Percentiles rank a stretch among this genome's conserved stretches.
phyloP scores from a whole-genome alignment of 208 protist species.

The Leishmania lainsoni region DNA sequence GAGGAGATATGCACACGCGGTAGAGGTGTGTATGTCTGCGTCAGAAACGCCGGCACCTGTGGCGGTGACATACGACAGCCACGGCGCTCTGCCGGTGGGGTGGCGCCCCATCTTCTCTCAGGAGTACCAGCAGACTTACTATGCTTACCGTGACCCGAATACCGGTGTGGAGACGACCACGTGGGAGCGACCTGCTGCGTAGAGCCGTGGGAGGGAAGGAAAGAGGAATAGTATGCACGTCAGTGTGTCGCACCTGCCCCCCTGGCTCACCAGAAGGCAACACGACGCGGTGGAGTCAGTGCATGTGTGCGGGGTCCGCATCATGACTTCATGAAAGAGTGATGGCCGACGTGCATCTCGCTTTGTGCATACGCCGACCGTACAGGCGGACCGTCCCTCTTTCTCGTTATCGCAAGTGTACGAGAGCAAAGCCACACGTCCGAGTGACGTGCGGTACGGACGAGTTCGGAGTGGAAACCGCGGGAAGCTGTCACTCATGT shows the following conservation, averaged over 20 bases:
- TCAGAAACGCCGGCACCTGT: slow-evolving; percentile 2
- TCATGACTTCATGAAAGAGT: no score
- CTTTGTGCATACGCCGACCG: neutral
- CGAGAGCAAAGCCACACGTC: neutral
- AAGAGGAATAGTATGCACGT: neutral
- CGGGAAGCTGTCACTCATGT: neutral
- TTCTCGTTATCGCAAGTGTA: neutral
- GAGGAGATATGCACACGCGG: neutral
- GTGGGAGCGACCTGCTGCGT: slow-evolving; percentile 45
- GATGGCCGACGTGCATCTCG: slow-evolving; percentile 2
- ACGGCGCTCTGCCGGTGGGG: slow-evolving; percentile 43
- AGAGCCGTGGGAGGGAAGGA: neutral
- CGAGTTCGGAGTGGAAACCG: neutral
- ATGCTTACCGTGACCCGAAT: slow-evolving; percentile 56
- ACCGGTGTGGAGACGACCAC: slow-evolving; percentile 67
- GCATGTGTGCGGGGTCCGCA: no score
- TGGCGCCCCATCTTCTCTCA: slow-evolving; percentile 74
- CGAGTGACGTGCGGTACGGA: neutral
- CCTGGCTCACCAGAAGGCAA: neutral
- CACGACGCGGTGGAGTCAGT: neutral
- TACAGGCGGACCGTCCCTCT: neutral
- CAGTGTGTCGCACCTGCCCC: neutral
- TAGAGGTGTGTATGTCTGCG: neutral
- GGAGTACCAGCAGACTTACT: slow-evolving; percentile 74
- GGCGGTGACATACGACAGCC: slow-evolving; percentile 20